These are phyloP conservation scores for Strobilomyces echinocephalus DNA, from an alignment of 768 basidiomycete genomes.

Conservation along the genomic window DNA sequence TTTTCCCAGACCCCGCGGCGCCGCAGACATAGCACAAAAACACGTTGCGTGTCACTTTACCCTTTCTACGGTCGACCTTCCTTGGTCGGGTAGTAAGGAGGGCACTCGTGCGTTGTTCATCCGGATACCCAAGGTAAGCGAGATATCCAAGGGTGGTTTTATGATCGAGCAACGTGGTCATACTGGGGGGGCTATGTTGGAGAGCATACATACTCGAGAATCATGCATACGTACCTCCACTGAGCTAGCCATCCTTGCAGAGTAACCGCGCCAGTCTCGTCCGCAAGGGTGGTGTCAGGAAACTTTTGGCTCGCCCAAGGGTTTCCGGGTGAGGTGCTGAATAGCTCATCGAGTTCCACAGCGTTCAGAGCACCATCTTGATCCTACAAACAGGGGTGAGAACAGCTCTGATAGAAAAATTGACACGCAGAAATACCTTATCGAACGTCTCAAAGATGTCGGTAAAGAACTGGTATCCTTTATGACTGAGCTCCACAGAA, in stretches of 20 bases:
- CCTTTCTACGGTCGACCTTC: constrained; percentile 79
- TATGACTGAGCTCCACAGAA: constrained; percentile 90
- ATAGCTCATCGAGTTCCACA: constrained; percentile 79
- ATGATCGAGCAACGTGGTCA: constrained; percentile 96
- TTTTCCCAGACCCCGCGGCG: constrained; percentile 95
- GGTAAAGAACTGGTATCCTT: constrained; percentile 95
- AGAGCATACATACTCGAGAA: constrained; percentile 1
- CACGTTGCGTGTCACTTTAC: constrained; percentile 85
- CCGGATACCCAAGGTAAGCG: constrained; percentile 89
- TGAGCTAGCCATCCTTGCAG: constrained; percentile 97
- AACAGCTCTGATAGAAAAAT: not conserved
- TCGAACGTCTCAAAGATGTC: constrained; percentile 95
- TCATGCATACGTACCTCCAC: constrained; percentile 71
- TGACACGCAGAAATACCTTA: constrained; percentile 47
- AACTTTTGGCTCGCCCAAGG: constrained; percentile 94
- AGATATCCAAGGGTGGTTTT: constrained; percentile 90
- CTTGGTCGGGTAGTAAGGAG: constrained; percentile 81
- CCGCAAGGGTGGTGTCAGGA: constrained; percentile 83
- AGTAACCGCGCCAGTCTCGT: constrained; percentile 88
- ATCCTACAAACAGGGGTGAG: constrained; percentile 49
- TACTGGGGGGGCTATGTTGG: constrained; percentile 43
- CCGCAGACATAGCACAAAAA: constrained; percentile 93
- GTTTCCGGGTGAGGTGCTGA: constrained; percentile 92
- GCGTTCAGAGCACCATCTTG: constrained; percentile 90
- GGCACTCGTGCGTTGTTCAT: constrained; percentile 74